Evolutionary conservation across 768 basidiomycete genomes (phyloP).

Genomic region (Suillus sp.): DNA sequence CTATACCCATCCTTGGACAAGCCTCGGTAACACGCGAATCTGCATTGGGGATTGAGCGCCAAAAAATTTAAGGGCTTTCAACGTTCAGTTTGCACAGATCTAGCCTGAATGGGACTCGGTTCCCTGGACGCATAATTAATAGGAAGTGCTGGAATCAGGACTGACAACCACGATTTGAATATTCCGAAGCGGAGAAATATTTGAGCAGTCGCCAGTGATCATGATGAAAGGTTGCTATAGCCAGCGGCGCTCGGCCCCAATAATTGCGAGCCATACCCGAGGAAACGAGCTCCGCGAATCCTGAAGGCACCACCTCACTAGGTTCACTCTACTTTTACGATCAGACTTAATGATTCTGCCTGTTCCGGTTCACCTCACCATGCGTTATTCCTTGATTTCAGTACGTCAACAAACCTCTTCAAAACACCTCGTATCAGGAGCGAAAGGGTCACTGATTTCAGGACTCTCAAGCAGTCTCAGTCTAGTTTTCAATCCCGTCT

Average conservation of each 20-base stretch:
- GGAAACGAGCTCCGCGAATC: constrained; percentile 38
- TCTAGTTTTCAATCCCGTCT: constrained; percentile 32
- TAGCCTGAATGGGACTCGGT: constrained; percentile 53
- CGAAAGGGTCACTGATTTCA: constrained; percentile 23
- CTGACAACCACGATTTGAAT: constrained; percentile 41
- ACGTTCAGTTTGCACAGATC: constrained; percentile 23
- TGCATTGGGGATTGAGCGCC: constrained; percentile 30
- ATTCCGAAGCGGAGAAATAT: constrained; percentile 49
- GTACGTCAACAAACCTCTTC: constrained; percentile 28
- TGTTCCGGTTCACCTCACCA: constrained; percentile 32
- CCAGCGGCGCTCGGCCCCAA: constrained; percentile 35
- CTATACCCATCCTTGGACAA: constrained; percentile 34
- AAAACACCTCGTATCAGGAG: constrained; percentile 28
- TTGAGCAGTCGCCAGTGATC: constrained; percentile 33
- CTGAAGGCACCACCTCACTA: constrained; percentile 22
- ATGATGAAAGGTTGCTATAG: constrained; percentile 40
- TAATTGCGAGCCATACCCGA: constrained; percentile 28
- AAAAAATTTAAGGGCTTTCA: constrained; percentile 23
- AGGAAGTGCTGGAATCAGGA: constrained; percentile 38
- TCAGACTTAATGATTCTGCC: constrained; percentile 35
- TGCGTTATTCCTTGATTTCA: constrained; percentile 33
- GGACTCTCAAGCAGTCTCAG: constrained; percentile 18
- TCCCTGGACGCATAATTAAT: constrained; percentile 43
- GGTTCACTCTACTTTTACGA: constrained; percentile 31
- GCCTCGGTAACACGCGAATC: constrained; percentile 29